Percentiles rank a stretch among this genome's conserved stretches.
Evolutionary conservation across 768 basidiomycete species (phyloP).

Genomic region (Phylloporus scabripes): DNA sequence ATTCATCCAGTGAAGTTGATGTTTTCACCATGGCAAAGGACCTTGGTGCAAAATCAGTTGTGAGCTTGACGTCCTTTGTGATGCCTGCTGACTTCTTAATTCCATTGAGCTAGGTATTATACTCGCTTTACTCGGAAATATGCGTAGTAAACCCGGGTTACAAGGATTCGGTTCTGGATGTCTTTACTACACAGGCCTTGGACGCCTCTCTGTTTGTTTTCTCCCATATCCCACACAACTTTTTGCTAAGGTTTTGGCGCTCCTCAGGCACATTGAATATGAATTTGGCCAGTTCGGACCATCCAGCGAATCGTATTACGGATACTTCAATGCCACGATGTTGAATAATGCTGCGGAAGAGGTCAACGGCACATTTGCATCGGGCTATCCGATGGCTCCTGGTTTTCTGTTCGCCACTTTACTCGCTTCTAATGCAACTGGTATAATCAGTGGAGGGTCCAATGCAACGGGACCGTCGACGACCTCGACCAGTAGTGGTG

Average conservation of each 20-base stretch:
- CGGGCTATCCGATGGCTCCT: slow-evolving; percentile 39
- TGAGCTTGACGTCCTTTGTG: slow-evolving; percentile 31
- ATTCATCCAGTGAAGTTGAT: slow-evolving; percentile 54
- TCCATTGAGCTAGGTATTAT: slow-evolving; percentile 53
- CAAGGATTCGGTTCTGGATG: slow-evolving; percentile 61
- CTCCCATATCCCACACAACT: background rate
- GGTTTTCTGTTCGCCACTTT: slow-evolving; percentile 72
- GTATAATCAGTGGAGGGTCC: background rate
- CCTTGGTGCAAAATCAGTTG: slow-evolving; percentile 76
- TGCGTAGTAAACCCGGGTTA: slow-evolving; percentile 77
- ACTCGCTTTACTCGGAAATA: slow-evolving; percentile 63
- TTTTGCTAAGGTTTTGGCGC: background rate
- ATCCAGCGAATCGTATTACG: slow-evolving; percentile 46
- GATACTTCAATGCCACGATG: slow-evolving; percentile 53
- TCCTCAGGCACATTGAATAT: slow-evolving; percentile 44
- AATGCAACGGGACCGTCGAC: slow-evolving; percentile 17
- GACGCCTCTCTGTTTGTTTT: slow-evolving; percentile 49
- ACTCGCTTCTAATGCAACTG: slow-evolving; percentile 53
- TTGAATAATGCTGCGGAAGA: slow-evolving; percentile 48
- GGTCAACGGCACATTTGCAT: slow-evolving; percentile 42
- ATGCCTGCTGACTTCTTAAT: background rate
- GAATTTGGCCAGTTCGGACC: slow-evolving; percentile 58
- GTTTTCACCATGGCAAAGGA: slow-evolving; percentile 79
- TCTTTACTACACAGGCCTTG: slow-evolving; percentile 67
- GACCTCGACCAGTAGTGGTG: slow-evolving; percentile 16